These are phyloP conservation scores for Clavulina sp. DNA, from an alignment of 768 basidiomycete species.

Conservation along the genomic window DNA sequence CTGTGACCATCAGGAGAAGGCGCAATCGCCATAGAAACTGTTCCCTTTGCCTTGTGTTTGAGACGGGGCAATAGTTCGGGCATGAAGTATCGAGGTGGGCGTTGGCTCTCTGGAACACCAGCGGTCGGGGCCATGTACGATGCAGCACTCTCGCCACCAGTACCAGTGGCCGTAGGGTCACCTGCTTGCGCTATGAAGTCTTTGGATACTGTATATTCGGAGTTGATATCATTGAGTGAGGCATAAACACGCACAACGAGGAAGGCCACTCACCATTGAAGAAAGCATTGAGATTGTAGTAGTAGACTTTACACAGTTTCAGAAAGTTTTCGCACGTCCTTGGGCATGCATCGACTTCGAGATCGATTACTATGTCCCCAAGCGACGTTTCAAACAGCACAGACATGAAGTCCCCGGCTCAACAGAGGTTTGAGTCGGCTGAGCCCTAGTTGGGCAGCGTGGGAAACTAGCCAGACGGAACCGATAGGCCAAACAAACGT, in stretches of 20 bases:
- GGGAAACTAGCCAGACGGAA: no score
- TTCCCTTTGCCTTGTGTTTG: constrained; percentile 73
- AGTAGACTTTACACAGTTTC: constrained; percentile 93
- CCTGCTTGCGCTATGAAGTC: constrained; percentile 93
- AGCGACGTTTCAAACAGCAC: constrained; percentile 93
- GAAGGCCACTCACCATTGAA: constrained; percentile 65
- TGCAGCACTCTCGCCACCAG: constrained; percentile 81
- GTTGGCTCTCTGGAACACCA: constrained; percentile 14
- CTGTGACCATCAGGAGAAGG: constrained; percentile 48
- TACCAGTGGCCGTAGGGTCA: constrained; percentile 91
- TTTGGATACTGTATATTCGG: constrained; percentile 55
- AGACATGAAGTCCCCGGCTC: no score
- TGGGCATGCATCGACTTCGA: constrained; percentile 82
- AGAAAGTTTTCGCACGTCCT: constrained; percentile 90
- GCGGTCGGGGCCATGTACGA: constrained; percentile 44
- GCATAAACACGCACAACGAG: neutral
- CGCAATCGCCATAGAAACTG: constrained; percentile 94
- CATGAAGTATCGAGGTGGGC: constrained; percentile 60
- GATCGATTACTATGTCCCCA: constrained; percentile 91
- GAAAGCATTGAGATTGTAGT: constrained; percentile 93
- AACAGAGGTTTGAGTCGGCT: no score
- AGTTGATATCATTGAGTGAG: neutral
- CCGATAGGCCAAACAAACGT: no score
- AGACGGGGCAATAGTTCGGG: constrained; percentile 66
- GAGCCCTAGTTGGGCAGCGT: no score